phyloP scores from a whole-genome alignment of 306 rosid species.

The Acacia confusa region DNA sequence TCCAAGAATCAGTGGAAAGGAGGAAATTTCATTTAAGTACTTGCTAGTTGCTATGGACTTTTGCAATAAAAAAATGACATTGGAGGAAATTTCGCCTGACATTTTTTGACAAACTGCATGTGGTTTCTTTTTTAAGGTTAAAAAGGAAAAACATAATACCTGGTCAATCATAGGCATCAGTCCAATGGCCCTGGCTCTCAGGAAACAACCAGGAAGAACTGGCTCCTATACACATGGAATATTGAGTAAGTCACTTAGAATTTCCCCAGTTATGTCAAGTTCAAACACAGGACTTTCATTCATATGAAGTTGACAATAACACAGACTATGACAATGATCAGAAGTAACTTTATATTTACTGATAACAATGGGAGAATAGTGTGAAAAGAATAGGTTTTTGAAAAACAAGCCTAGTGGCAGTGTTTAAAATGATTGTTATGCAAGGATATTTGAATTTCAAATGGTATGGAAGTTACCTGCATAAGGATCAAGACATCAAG shows the following conservation, averaged over 20 bases:
- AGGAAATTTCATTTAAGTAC: not conserved
- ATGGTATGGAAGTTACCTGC: slow-evolving; percentile 61
- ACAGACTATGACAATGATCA: not conserved
- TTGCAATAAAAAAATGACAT: not conserved
- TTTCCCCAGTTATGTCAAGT: not conserved
- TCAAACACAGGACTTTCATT: not conserved
- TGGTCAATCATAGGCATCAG: slow-evolving; percentile 99
- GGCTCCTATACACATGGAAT: slow-evolving; percentile 69
- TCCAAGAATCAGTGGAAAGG: not conserved
- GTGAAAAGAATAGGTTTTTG: not conserved
- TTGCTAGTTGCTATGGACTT: not conserved
- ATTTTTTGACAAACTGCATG: not conserved
- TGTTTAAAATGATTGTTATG: not conserved
- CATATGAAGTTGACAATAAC: not conserved
- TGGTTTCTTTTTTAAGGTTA: not conserved
- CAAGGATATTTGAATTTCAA: slow-evolving; percentile 7
- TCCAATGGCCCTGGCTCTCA: slow-evolving; percentile 91
- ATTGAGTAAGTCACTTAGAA: not conserved
- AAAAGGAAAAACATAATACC: slow-evolving; percentile 41
- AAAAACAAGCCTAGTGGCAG: not conserved
- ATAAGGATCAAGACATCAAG: slow-evolving; percentile 88
- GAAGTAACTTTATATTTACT: not conserved
- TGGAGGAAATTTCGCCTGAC: not conserved
- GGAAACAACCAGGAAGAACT: slow-evolving; percentile 92
- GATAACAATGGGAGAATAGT: not conserved